Evolutionary conservation across 2,329 filamentous ascomycete species (phyloP).

Genomic region (Setomelanomma holmii): DNA sequence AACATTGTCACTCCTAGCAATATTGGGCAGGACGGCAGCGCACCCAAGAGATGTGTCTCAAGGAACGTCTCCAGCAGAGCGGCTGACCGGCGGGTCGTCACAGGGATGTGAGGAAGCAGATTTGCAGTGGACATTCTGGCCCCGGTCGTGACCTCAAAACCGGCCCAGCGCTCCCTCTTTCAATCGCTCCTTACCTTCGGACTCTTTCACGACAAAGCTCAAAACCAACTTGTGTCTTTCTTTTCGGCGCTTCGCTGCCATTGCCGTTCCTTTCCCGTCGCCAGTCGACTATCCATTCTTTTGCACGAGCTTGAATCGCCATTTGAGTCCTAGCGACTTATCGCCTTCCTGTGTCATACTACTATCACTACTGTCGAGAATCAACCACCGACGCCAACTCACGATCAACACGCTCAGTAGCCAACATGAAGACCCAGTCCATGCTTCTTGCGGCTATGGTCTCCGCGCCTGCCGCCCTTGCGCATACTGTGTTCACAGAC

Average conservation of each 20-base stretch:
- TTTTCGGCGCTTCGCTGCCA: constrained; percentile 35
- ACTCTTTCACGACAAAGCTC: constrained; percentile 17
- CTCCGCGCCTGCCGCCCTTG: constrained; percentile 39
- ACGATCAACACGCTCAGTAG: constrained; percentile 5
- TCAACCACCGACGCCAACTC: constrained; percentile 1
- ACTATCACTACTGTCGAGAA: constrained; percentile 14
- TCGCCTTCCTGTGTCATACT: constrained; percentile 34
- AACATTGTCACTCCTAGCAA: constrained; percentile 18
- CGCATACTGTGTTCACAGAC: constrained; percentile 47
- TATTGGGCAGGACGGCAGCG: constrained; percentile 23
- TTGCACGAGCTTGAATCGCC: constrained; percentile 16
- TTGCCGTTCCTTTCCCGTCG: constrained; percentile 45
- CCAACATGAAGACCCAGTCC: constrained; percentile 45
- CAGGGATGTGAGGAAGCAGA: constrained; percentile 21
- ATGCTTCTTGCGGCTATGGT: constrained; percentile 42
- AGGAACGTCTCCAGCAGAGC: constrained; percentile 30
- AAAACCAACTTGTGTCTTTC: constrained; percentile 43
- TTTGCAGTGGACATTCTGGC: constrained; percentile 16
- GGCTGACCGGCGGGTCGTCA: constrained; percentile 20
- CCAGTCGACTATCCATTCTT: constrained; percentile 48
- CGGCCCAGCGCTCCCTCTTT: constrained; percentile 15
- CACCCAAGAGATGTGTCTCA: constrained; percentile 29
- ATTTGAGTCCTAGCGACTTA: constrained; percentile 42
- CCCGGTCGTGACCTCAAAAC: constrained; percentile 34
- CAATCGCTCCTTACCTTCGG: constrained; percentile 29